A percentile compares a stretch with the other conserved stretches of the same genome.
These are phyloP conservation scores for Leccinum pallidistipes DNA, from an alignment of 1,284 basidiomycete genomes.

Conservation along the genomic window DNA sequence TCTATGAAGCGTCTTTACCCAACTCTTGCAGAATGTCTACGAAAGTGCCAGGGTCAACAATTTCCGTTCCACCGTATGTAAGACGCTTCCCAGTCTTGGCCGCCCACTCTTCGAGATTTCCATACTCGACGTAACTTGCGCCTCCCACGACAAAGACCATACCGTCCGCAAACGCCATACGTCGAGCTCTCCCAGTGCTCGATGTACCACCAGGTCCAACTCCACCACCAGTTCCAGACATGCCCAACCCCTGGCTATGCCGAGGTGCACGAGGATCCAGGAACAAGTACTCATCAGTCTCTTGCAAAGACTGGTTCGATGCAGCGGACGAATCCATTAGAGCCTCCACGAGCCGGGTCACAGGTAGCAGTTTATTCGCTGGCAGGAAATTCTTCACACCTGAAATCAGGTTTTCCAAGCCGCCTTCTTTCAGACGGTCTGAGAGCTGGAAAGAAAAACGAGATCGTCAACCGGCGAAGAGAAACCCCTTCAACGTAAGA, in stretches of 20 bases:
- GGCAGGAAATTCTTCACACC: slow-evolving; percentile 99
- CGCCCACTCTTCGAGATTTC: slow-evolving; percentile 93
- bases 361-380: slow-evolving; percentile 89
- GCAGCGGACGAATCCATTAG: slow-evolving; percentile 96
- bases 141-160: slow-evolving; percentile 97
- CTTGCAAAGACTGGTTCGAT: slow-evolving; percentile 89
- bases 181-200: slow-evolving; percentile 51
- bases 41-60: slow-evolving; percentile 88
- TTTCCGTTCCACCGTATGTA: slow-evolving; percentile 96
- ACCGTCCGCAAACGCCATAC: slow-evolving; percentile 87
- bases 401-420: slow-evolving; percentile 93
- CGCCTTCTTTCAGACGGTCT: slow-evolving; percentile 91
- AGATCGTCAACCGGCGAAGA: slow-evolving; percentile 7
- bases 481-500: not conserved
- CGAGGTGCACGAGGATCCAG: slow-evolving; percentile 87
- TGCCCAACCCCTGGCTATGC: slow-evolving; percentile 52
- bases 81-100: slow-evolving; percentile 77
- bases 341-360: slow-evolving; percentile 92
- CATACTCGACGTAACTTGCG: slow-evolving; percentile 96
- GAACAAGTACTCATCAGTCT: slow-evolving; percentile 96
- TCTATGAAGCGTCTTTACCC: slow-evolving; percentile 42
- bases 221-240: slow-evolving; percentile 49
- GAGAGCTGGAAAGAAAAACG: slow-evolving; percentile 63
- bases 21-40: slow-evolving; percentile 66
- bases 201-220: slow-evolving; percentile 38